Percentiles rank a stretch among this genome's conserved stretches.
Conservation (phyloP, 2,329 filamentous ascomycete species). For the Neofusicoccum parvum region DNA sequence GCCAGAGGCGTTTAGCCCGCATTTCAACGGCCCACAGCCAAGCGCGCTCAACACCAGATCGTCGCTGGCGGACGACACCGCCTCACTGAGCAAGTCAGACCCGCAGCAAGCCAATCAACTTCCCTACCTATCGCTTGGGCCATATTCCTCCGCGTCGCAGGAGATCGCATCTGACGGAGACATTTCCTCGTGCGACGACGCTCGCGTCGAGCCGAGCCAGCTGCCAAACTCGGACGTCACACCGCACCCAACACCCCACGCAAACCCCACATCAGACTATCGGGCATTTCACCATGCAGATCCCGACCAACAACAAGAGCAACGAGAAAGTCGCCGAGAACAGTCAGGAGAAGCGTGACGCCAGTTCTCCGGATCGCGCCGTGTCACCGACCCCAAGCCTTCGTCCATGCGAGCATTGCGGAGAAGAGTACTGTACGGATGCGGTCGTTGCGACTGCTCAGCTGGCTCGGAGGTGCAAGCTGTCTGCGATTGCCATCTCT, state of each 20-base stretch:
- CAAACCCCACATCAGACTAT: background rate
- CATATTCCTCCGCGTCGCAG: background rate
- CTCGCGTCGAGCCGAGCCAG: background rate
- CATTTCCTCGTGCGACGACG: background rate
- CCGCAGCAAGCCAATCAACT: background rate
- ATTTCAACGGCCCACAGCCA: background rate
- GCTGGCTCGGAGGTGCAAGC: background rate
- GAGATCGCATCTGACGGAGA: background rate
- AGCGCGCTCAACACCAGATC: background rate
- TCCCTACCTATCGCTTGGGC: background rate
- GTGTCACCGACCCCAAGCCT: background rate
- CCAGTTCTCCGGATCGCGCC: background rate
- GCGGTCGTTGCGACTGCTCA: background rate
- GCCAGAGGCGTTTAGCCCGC: background rate
- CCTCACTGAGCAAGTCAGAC: background rate
- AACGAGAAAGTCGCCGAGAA: background rate
- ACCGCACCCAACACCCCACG: background rate
- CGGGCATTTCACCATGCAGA: background rate
- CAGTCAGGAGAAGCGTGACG: background rate
- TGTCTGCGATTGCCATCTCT: background rate
- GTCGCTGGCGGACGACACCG: background rate
- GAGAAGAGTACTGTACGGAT: constrained; percentile 11
- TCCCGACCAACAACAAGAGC: background rate
- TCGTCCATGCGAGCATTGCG: background rate
- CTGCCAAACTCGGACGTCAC: background rate